Conservation (phyloP, 805 yeast species). For the Starmerella scarabaei region DNA sequence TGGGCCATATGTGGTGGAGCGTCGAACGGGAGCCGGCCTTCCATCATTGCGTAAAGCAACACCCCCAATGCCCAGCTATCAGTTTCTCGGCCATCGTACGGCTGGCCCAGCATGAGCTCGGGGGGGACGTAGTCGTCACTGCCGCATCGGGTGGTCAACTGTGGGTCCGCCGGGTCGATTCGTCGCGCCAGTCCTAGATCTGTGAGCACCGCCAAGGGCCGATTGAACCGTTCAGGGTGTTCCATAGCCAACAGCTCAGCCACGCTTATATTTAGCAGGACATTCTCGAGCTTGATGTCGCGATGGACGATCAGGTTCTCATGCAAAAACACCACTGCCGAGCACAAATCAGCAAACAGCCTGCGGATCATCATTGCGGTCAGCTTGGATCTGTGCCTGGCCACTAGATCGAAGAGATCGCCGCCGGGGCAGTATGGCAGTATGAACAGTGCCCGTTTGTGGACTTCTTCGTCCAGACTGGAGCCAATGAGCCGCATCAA, state of each 20-base stretch:
- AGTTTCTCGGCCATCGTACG: conserved; percentile 80
- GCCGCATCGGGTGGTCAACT: conserved; percentile 82
- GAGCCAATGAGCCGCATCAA: conserved; percentile 42
- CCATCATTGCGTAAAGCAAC: conserved; percentile 68
- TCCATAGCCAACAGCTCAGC: conserved; percentile 25
- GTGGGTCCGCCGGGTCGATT: conserved; percentile 45
- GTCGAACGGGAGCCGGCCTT: conserved; percentile 85
- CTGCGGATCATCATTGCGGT: conserved; percentile 41
- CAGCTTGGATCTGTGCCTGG: conserved; percentile 33
- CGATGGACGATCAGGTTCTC: conserved; percentile 61
- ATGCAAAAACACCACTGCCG: conserved; percentile 66
- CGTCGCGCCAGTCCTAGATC: conserved; percentile 83
- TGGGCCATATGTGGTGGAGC: conserved; percentile 39
- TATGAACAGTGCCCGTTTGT: conserved; percentile 36
- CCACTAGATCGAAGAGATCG: conserved; percentile 57
- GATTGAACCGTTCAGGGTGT: conserved; percentile 3
- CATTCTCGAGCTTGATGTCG: conserved; percentile 81
- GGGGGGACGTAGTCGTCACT: conserved; percentile 96
- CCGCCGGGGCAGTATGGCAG: conserved; percentile 77
- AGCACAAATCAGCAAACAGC: conserved; percentile 54
- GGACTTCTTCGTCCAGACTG: conserved; percentile 27
- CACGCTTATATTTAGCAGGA: conserved; percentile 35
- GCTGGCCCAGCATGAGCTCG: conserved; percentile 76
- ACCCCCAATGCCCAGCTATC: conserved; percentile 97
- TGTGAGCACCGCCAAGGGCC: conserved; percentile 46